Evolutionary conservation across 768 basidiomycete genomes (phyloP).

Genomic region (Naganishia kalamii): DNA sequence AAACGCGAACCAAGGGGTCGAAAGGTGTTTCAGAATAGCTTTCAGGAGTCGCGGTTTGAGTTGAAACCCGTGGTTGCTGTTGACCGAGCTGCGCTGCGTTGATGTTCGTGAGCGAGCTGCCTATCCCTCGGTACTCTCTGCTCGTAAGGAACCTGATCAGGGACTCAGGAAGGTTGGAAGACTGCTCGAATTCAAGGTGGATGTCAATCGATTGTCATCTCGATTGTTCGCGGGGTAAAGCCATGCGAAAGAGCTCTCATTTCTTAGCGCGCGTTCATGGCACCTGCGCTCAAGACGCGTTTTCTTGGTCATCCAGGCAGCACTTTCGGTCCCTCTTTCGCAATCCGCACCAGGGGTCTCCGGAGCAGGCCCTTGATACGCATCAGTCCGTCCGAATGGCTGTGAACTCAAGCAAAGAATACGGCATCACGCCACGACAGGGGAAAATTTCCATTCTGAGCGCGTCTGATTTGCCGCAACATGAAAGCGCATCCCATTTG

Average conservation of each 20-base stretch:
- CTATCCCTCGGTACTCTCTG: too few relatives aligned
- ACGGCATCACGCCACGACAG: not conserved
- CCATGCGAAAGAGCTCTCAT: not conserved
- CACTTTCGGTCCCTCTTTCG: not conserved
- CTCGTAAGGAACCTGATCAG: too few relatives aligned
- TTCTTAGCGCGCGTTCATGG: not conserved
- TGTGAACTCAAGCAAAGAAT: not conserved
- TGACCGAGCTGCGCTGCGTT: too few relatives aligned
- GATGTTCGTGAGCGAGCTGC: too few relatives aligned
- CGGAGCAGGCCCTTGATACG: not conserved
- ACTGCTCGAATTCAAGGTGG: not conserved
- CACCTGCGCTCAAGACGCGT: conserved; percentile 1
- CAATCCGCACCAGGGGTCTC: not conserved
- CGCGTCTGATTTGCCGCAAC: not conserved
- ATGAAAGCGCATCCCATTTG: not conserved
- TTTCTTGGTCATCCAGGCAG: not conserved
- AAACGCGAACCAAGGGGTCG: not conserved
- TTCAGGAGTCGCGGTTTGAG: too few relatives aligned
- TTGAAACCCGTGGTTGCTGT: too few relatives aligned
- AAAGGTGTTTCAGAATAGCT: not conserved
- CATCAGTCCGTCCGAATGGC: too few relatives aligned
- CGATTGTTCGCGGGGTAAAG: conserved; percentile 5
- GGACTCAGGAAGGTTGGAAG: too few relatives aligned
- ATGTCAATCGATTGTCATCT: not conserved
- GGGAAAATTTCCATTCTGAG: not conserved